These are phyloP conservation scores for Xylaria sp. DNA, from an alignment of 2,329 filamentous ascomycete species.

Conservation along the genomic window DNA sequence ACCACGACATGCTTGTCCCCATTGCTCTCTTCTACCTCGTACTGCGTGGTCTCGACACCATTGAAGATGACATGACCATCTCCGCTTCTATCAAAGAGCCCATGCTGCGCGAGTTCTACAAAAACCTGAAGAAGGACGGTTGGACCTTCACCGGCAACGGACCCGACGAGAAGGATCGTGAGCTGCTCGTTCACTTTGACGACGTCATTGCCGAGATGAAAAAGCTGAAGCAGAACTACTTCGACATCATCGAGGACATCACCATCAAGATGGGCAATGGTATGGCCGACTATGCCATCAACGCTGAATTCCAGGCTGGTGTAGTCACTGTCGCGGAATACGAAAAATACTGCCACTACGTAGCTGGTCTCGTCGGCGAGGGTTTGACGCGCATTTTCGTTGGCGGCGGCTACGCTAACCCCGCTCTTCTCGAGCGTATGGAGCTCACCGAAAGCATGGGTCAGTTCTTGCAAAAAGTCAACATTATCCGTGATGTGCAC, in stretches of 20 bases:
- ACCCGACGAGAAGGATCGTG: slow-evolving; percentile 87
- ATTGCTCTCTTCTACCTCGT: slow-evolving; percentile 89
- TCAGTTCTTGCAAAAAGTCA: slow-evolving; percentile 95
- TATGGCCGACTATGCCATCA: slow-evolving; percentile 92
- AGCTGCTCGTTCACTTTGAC: slow-evolving; percentile 89
- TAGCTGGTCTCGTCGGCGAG: slow-evolving; percentile 96
- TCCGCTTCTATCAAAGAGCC: slow-evolving; percentile 76
- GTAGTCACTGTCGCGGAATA: slow-evolving; percentile 84
- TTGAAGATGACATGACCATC: slow-evolving; percentile 98
- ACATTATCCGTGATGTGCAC: slow-evolving; percentile 92
- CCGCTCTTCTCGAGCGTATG: slow-evolving; percentile 70
- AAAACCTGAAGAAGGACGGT: slow-evolving; percentile 72
- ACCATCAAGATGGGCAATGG: slow-evolving; percentile 93
- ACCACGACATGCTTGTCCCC: slow-evolving; percentile 86
- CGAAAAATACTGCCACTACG: slow-evolving; percentile 96
- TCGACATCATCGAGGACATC: slow-evolving; percentile 85
- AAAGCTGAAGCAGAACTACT: slow-evolving; percentile 79
- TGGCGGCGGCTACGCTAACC: slow-evolving; percentile 78
- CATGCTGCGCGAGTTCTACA: slow-evolving; percentile 74
- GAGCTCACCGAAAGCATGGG: slow-evolving; percentile 93
- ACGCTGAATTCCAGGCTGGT: slow-evolving; percentile 72
- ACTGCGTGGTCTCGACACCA: slow-evolving; percentile 89
- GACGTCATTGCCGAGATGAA: slow-evolving; percentile 80
- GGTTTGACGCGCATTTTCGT: slow-evolving; percentile 88
- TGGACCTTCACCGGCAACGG: slow-evolving; percentile 88